Evolutionary conservation across 768 basidiomycete genomes (phyloP).

Genomic region (Tephrocybe sp.): DNA sequence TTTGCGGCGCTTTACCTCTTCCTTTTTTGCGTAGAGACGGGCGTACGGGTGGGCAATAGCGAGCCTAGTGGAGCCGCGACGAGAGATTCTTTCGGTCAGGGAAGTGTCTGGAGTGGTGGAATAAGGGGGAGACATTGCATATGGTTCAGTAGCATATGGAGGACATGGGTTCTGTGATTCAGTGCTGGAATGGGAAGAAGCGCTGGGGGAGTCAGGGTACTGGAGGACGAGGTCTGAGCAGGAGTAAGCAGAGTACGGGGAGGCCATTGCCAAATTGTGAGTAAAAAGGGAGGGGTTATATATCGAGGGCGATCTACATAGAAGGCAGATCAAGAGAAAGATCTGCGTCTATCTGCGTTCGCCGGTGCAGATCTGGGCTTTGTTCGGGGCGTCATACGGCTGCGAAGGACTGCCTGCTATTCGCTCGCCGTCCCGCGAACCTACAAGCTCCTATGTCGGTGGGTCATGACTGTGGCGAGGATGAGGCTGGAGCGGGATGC

Average conservation of each 20-base stretch:
- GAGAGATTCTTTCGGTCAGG: neutral
- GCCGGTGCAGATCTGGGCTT: slow-evolving; percentile 14
- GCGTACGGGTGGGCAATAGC: slow-evolving; percentile 65
- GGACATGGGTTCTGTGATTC: slow-evolving; percentile 10
- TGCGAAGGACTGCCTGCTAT: slow-evolving; percentile 6
- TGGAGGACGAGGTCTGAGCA: slow-evolving; percentile 8
- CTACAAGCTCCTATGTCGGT: neutral
- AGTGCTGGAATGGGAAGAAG: slow-evolving; percentile 7
- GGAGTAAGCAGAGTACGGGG: slow-evolving; percentile 5
- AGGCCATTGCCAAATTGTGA: slow-evolving; percentile 10
- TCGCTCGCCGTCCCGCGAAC: neutral
- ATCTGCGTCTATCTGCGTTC: slow-evolving; percentile 3
- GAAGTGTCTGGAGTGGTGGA: neutral
- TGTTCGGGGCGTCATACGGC: slow-evolving; percentile 2
- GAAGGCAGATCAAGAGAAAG: neutral
- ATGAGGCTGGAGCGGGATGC: too few relatives aligned
- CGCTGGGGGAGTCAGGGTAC: slow-evolving; percentile 13
- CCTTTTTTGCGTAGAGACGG: slow-evolving; percentile 64
- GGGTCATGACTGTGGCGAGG: too few relatives aligned
- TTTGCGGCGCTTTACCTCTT: slow-evolving; percentile 64
- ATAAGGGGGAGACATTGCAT: too few relatives aligned
- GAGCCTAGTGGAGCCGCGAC: slow-evolving; percentile 10
- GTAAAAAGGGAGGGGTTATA: neutral
- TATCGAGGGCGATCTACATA: neutral
- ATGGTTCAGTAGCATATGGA: slow-evolving; percentile 1